These are phyloP conservation scores for Ambrosia hybrid DNA, from an alignment of 140 eudicot species.

Conservation along the genomic window DNA sequence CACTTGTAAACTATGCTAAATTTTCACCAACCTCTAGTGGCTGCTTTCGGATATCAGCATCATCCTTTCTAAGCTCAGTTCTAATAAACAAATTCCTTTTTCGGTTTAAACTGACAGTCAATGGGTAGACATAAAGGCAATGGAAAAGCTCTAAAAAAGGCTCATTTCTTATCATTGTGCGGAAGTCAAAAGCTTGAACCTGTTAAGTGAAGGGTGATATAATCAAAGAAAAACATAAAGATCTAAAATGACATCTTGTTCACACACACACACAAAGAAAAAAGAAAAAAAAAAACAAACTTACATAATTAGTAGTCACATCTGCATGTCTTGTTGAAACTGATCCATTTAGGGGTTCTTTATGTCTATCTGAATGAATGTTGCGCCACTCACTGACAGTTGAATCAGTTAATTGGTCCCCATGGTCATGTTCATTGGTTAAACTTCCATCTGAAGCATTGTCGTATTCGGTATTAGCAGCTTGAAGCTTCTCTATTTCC, in stretches of 20 bases:
- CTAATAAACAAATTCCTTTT: slow-evolving; percentile 94
- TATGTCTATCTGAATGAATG: slow-evolving; percentile 59
- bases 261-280: not conserved
- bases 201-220: slow-evolving; percentile 34
- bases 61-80: slow-evolving; percentile 89
- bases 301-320: slow-evolving; percentile 59
- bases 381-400: slow-evolving; percentile 40
- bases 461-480: slow-evolving; percentile 63
- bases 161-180: slow-evolving; percentile 87
- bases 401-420: slow-evolving; percentile 53
- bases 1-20: not conserved
- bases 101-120: slow-evolving; percentile 85
- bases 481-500: slow-evolving; percentile 93
- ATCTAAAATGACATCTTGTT: slow-evolving; percentile 8
- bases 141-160: slow-evolving; percentile 97
- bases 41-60: slow-evolving; percentile 69
- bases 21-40: slow-evolving; percentile 70
- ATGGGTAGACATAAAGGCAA: slow-evolving; percentile 95
- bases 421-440: slow-evolving; percentile 58
- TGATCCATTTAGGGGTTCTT: slow-evolving; percentile 67
- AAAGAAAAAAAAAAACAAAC: slow-evolving; percentile 23
- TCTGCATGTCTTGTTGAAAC: slow-evolving; percentile 51
- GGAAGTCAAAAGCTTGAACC: slow-evolving; percentile 98
- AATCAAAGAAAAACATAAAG: not conserved
- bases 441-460: slow-evolving; percentile 68